Evolutionary conservation across 148 eudicot genomes (phyloP).

Genomic region (Rhododendron simsii): DNA sequence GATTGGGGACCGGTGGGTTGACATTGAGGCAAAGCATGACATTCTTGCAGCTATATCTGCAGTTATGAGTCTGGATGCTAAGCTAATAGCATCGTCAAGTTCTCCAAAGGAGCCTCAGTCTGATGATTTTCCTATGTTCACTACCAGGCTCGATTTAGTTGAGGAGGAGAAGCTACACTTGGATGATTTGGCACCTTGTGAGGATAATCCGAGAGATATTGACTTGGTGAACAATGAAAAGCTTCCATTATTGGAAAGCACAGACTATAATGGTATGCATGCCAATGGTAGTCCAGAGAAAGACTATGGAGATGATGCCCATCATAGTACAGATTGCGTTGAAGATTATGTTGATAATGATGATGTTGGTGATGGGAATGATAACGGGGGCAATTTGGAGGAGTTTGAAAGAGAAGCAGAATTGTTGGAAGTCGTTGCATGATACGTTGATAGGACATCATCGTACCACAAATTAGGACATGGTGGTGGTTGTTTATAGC

Average conservation of each 20-base stretch:
- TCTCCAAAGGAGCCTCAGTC: constrained; percentile 31
- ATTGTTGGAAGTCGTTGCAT: constrained; percentile 13
- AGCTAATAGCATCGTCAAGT: constrained; percentile 26
- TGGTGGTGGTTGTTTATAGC: background rate
- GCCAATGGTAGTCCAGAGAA: constrained; percentile 17
- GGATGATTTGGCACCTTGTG: constrained; percentile 15
- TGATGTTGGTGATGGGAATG: background rate
- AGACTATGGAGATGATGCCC: background rate
- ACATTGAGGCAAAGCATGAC: constrained; percentile 46
- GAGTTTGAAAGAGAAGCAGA: constrained; percentile 19
- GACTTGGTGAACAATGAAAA: constrained; percentile 10
- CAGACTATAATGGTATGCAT: constrained; percentile 15
- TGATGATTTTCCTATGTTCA: constrained; percentile 21
- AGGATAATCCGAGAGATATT: constrained; percentile 9
- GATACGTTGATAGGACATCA: background rate
- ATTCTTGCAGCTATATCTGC: constrained; percentile 41
- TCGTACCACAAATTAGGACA: background rate
- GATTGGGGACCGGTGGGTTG: constrained; percentile 66
- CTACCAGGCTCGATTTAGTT: constrained; percentile 22
- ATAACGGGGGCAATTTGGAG: constrained; percentile 2
- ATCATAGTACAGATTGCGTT: background rate
- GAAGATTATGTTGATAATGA: background rate
- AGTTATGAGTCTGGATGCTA: constrained; percentile 19
- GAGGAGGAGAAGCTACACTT: constrained; percentile 27
- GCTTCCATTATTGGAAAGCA: constrained; percentile 10